A percentile compares a stretch with the other conserved stretches of the same genome.
These are phyloP conservation scores for Arabis alpina DNA, from an alignment of 345 rosid genomes.

Conservation along the genomic window DNA sequence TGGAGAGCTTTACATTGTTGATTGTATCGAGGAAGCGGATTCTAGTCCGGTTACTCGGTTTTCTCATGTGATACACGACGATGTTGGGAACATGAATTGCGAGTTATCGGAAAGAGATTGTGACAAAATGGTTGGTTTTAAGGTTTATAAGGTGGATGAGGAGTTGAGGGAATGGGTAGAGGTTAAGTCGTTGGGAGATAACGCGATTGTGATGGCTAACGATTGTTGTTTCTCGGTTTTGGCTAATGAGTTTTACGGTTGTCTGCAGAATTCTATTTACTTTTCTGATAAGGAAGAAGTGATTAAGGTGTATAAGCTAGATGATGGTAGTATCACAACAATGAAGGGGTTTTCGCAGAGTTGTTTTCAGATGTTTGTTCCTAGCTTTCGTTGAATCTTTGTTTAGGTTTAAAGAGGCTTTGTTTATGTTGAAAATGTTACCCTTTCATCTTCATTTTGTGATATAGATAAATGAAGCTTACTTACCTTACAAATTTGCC, in stretches of 20 bases:
- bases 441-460: too few relatives aligned
- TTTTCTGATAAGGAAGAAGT: not conserved
- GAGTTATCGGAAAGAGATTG: accelerated
- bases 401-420: not conserved
- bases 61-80: not conserved
- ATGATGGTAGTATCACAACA: not conserved
- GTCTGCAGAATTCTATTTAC: constrained; percentile 20
- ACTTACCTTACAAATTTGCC: too few relatives aligned
- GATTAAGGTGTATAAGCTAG: constrained; percentile 8
- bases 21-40: not conserved
- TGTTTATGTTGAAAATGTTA: too few relatives aligned
- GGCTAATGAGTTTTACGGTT: constrained; percentile 30
- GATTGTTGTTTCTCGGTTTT: constrained; percentile 38
- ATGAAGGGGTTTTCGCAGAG: not conserved
- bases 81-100: not conserved
- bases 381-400: constrained; percentile 4
- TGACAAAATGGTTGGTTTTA: constrained; percentile 25
- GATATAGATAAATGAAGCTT: too few relatives aligned
- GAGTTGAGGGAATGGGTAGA: constrained; percentile 40
- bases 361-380: constrained; percentile 23
- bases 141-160: constrained; percentile 44
- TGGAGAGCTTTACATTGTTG: constrained; percentile 19
- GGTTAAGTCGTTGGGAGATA: constrained; percentile 32
- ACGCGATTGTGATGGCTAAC: constrained; percentile 33
- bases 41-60: not conserved